phyloP scores from a whole-genome alignment of 2,329 filamentous ascomycete genomes.

The Colletotrichum falcatum region DNA sequence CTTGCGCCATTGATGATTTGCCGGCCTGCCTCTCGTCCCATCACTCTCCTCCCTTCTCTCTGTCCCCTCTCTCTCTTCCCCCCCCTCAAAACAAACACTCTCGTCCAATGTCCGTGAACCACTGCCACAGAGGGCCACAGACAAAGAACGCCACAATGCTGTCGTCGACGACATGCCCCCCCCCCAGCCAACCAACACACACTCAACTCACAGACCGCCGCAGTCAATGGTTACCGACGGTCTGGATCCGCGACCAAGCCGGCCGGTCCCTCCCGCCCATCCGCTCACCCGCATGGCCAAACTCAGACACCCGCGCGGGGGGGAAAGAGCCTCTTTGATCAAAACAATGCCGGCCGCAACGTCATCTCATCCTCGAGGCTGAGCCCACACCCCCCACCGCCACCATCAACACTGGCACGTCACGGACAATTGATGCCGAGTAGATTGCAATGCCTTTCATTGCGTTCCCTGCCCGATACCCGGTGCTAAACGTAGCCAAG shows the following conservation, averaged over 20 bases:
- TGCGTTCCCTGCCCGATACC: constrained; percentile 23
- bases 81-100: not conserved
- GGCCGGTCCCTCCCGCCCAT: constrained; percentile 10
- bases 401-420: constrained; percentile 3
- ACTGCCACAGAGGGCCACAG: constrained; percentile 1
- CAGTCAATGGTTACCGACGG: constrained; percentile 14
- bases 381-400: not conserved
- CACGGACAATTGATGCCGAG: constrained; percentile 3
- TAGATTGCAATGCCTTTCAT: constrained; percentile 35
- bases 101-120: constrained; percentile 1
- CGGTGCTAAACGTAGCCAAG: constrained; percentile 14
- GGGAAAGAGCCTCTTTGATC: constrained; percentile 15
- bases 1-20: constrained; percentile 23
- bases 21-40: too few species aligned
- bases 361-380: constrained; percentile 24
- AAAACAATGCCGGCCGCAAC: constrained; percentile 15
- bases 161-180: not conserved
- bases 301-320: constrained; percentile 10
- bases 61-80: not conserved
- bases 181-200: constrained; percentile 14
- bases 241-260: constrained; percentile 23
- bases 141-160: constrained; percentile 5
- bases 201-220: not conserved
- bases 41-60: not conserved
- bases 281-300: constrained; percentile 16